Evolutionary conservation across 768 basidiomycete genomes (phyloP), one percentile per base, ranked within the genome.

Genomic region (Leccinum obscurum): DNA sequence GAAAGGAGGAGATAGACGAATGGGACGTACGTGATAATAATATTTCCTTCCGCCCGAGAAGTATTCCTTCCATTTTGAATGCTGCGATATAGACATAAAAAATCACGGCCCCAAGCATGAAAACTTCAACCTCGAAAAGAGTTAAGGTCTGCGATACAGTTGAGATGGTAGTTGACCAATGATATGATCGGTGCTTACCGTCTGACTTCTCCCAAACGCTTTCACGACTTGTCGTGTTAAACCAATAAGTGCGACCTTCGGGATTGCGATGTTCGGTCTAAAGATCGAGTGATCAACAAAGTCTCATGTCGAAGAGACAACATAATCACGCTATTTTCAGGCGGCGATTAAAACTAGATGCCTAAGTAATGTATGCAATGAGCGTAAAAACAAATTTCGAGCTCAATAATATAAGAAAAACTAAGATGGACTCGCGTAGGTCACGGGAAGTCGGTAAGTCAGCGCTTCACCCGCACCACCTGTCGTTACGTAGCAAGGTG

Each of bases 181-280:
- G 35, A 51, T 41, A 52, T 32, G 56, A 58, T 56, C 9, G 34
- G 55, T 54, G 68, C 82, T 66, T 66, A 91, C 91, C 92, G 73
- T 95, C 92, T 61, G 97, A 97, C 72, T 98, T 99, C 76, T 98
- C 95, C 96, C 95, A 98, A 55, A 95, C 93, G 70, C 94, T 96
- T 67, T 93, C 91, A 67, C 89, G 86, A 4, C 90, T 92, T 11
- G 80, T 82, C 0, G 92, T 87, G 71, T 97, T 95, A 76, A 94
- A 95, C 95, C 95, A 98, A 70, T 98, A 98, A 0, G 92, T 93
- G 17, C 94, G 82, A n/a, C 95, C 95, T 70, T 97, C 95, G 2
- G 92, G 88, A 76, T 95, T 96, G 35, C 91, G 87, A 76, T 97
- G 93, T 71, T 96, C 95, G 3, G 92, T 94, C 94, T 95, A 63